Conservation (phyloP, 768 basidiomycete species). For the Fibroporia radiculosa region DNA sequence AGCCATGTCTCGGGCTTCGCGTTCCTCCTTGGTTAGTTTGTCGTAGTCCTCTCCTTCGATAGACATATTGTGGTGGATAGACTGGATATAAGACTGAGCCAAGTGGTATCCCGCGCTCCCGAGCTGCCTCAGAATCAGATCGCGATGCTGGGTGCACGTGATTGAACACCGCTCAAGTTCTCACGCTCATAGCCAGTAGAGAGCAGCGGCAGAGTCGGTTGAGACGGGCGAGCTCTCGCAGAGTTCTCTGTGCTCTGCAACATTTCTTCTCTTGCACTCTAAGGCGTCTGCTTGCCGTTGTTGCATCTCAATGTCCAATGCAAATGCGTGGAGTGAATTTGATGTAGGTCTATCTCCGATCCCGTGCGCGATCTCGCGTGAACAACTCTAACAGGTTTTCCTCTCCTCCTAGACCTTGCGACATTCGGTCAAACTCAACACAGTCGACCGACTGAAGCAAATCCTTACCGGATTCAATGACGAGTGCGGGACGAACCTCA, state of each 20-base stretch:
- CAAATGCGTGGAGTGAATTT: constrained; percentile 63
- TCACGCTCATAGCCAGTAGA: constrained; percentile 3
- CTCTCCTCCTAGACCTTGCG: constrained; percentile 49
- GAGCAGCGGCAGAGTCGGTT: constrained; percentile 4
- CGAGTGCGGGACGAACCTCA: constrained; percentile 58
- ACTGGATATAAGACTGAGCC: not conserved
- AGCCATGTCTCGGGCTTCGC: constrained; percentile 61
- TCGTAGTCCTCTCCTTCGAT: constrained; percentile 55
- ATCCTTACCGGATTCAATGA: constrained; percentile 74
- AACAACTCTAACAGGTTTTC: constrained; percentile 3
- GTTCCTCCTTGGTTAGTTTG: constrained; percentile 68
- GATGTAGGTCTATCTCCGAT: constrained; percentile 41
- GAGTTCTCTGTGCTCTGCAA: too few relatives aligned
- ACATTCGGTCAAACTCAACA: constrained; percentile 66
- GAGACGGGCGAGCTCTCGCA: too few relatives aligned
- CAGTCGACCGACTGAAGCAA: constrained; percentile 80
- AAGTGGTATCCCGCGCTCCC: not conserved
- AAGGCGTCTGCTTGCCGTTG: too few relatives aligned
- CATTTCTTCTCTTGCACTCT: too few relatives aligned
- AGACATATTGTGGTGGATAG: constrained; percentile 17
- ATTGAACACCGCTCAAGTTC: constrained; percentile 3
- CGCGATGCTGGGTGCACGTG: not conserved
- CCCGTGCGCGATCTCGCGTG: not conserved
- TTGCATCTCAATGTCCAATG: constrained; percentile 44
- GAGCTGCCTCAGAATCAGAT: not conserved